These are phyloP conservation scores for Colletotrichum eremochloae DNA, from an alignment of 2,329 filamentous ascomycete species.

Conservation along the genomic window DNA sequence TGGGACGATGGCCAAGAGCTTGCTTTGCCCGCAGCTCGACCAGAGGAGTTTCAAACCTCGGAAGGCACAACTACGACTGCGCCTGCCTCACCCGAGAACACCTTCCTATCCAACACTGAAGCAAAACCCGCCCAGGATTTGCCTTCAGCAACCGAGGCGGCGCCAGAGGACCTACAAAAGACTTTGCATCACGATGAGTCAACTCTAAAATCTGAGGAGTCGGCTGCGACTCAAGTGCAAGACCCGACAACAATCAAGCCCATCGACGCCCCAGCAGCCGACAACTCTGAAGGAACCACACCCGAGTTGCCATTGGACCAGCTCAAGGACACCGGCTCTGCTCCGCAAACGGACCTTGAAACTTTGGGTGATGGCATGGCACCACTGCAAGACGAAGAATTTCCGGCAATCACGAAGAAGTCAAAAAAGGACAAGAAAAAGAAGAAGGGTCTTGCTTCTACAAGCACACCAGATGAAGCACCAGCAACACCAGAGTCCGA, in stretches of 20 bases:
- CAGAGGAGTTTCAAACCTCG: not conserved
- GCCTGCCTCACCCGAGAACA: slow-evolving; percentile 7
- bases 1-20: slow-evolving; percentile 24
- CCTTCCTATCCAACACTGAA: slow-evolving; percentile 8
- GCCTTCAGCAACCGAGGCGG: not conserved
- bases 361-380: slow-evolving; percentile 41
- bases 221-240: not conserved
- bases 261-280: not conserved
- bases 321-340: not conserved
- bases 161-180: not conserved
- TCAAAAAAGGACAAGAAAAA: slow-evolving; percentile 52
- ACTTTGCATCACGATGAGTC: not conserved
- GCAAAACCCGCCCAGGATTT: not conserved
- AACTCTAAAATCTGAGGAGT: not conserved
- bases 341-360: slow-evolving; percentile 15
- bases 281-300: not conserved
- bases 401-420: slow-evolving; percentile 45
- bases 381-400: slow-evolving; percentile 43
- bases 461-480: slow-evolving; percentile 4
- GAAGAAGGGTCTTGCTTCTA: slow-evolving; percentile 42
- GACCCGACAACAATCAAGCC: not conserved
- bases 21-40: not conserved
- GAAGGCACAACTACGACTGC: slow-evolving; percentile 1
- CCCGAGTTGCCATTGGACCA: not conserved
- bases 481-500: not conserved